phyloP scores from a whole-genome alignment of 352 stramenopile genomes.

The Albugo laibachii region DNA sequence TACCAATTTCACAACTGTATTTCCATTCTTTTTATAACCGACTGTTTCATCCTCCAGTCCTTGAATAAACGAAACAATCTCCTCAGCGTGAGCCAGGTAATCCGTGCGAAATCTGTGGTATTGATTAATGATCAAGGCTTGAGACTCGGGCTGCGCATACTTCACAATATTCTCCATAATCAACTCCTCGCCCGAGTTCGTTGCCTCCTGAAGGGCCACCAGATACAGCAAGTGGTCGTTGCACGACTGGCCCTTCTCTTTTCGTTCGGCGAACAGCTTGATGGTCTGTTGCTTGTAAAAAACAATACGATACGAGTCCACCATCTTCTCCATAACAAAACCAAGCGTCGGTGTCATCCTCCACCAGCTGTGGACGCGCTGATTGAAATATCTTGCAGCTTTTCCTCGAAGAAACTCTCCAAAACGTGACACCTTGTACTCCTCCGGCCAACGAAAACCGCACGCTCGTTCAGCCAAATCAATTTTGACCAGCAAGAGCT shows the following conservation, averaged over 20 bases:
- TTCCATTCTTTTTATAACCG: no score
- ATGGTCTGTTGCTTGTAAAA: background rate
- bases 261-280: slow-evolving; percentile 1
- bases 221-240: slow-evolving; percentile 5
- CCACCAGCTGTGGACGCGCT: slow-evolving; percentile 1
- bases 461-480: background rate
- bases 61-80: no score
- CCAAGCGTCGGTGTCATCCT: background rate
- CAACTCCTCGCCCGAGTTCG: background rate
- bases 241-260: slow-evolving; percentile 1
- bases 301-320: background rate
- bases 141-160: background rate
- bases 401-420: background rate
- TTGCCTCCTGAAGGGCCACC: background rate
- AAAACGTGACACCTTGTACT: background rate
- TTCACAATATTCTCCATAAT: slow-evolving; percentile 6
- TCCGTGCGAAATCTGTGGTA: background rate
- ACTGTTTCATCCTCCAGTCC: no score
- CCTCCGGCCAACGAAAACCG: slow-evolving; percentile 1
- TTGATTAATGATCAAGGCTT: background rate
- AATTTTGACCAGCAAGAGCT: background rate
- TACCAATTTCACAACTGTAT: no score
- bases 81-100: no score
- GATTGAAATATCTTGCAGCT: slow-evolving; percentile 1
- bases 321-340: slow-evolving; percentile 1